phyloP scores from a whole-genome alignment of 2,329 filamentous ascomycete genomes.

The Neurospora crassa region DNA sequence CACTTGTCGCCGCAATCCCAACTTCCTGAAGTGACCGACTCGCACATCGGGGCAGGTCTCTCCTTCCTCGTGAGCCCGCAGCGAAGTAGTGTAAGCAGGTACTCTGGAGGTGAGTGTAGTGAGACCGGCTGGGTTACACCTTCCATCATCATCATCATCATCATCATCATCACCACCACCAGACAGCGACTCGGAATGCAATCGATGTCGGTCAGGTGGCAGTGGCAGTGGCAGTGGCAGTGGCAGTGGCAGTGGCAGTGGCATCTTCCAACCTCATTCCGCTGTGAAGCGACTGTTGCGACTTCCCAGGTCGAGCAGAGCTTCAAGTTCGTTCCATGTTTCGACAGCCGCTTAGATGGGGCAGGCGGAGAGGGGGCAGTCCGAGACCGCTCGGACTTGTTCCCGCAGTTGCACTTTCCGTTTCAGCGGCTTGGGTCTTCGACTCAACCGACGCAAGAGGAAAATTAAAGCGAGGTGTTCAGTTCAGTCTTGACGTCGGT shows the following conservation, averaged over 20 bases:
- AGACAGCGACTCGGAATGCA: not conserved
- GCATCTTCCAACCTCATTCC: not conserved
- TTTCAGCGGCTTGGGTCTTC: not conserved
- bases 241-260: not conserved
- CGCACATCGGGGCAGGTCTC: not conserved
- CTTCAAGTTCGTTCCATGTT: not conserved
- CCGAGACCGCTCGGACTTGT: not conserved
- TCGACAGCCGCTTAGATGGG: not conserved
- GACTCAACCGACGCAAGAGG: not conserved
- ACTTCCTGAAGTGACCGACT: not conserved
- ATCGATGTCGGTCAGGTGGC: not conserved
- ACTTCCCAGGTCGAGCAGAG: not conserved
- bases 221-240: not conserved
- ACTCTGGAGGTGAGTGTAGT: not conserved
- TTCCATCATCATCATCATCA: not conserved
- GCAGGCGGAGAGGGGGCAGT: not conserved
- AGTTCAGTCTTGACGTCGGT: not conserved
- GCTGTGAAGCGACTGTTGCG: not conserved
- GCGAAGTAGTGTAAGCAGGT: not conserved
- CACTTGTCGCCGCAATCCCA: not conserved
- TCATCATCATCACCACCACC: not conserved
- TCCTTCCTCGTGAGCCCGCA: not conserved
- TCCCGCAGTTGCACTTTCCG: not conserved
- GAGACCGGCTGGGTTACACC: not conserved
- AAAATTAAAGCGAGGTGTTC: not conserved